Evolutionary conservation across 2,329 filamentous ascomycete genomes (phyloP).

Genomic region (Microcyclosporella mali): DNA sequence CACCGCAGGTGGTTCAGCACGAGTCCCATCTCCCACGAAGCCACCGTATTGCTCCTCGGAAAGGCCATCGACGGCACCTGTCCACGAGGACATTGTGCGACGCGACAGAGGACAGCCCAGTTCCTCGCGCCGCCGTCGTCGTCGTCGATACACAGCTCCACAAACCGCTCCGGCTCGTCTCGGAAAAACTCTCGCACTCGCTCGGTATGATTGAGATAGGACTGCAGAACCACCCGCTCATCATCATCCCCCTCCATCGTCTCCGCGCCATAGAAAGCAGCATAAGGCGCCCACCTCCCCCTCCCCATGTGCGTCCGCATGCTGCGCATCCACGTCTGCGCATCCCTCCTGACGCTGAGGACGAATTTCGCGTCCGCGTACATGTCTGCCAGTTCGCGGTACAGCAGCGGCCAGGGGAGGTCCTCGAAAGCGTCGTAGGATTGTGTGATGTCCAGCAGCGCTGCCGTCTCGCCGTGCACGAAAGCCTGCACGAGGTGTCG

Average conservation of each 20-base stretch:
- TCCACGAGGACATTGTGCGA: slow-evolving; percentile 18
- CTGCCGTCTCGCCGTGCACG: slow-evolving; percentile 19
- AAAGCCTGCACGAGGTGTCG: slow-evolving; percentile 28
- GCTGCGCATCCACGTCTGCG: slow-evolving; percentile 26
- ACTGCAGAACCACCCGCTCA: slow-evolving; percentile 20
- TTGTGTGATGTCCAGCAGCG: slow-evolving; percentile 20
- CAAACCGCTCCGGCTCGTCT: slow-evolving; percentile 16
- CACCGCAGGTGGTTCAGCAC: slow-evolving; percentile 19
- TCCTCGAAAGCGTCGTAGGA: slow-evolving; percentile 30
- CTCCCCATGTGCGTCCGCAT: slow-evolving; percentile 25
- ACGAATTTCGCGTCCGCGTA: slow-evolving; percentile 28
- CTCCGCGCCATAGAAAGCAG: slow-evolving; percentile 23
- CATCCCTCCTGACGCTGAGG: slow-evolving; percentile 26
- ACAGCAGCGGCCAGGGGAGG: slow-evolving; percentile 27
- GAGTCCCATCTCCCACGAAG: slow-evolving; percentile 22
- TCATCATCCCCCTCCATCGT: slow-evolving; percentile 18
- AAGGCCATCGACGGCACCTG: slow-evolving; percentile 14
- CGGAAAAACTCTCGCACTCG: slow-evolving; percentile 21
- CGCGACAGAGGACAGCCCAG: slow-evolving; percentile 19
- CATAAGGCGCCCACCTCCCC: slow-evolving; percentile 23
- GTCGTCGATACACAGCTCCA: slow-evolving; percentile 22
- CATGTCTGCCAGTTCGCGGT: slow-evolving; percentile 24
- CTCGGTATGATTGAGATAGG: slow-evolving; percentile 20
- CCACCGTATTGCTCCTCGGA: slow-evolving; percentile 25
- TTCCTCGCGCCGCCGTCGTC: slow-evolving; percentile 17